Conservation (phyloP, 345 rosid genomes). For the Hibiscus trionum region DNA sequence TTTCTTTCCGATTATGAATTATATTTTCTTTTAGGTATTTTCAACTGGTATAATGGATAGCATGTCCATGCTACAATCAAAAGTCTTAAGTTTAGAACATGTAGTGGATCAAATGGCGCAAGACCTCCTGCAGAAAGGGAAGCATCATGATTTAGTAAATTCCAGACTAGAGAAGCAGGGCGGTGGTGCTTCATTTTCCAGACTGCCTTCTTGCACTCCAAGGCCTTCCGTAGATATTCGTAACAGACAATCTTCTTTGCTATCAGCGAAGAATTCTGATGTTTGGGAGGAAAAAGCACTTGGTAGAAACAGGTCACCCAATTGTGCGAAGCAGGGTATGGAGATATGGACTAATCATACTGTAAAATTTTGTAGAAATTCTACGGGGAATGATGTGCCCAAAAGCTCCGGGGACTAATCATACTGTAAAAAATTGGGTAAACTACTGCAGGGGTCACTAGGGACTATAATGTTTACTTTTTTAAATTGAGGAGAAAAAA, state of each 20-base stretch:
- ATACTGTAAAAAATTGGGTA: too few species aligned
- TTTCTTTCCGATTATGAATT: not conserved
- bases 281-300: constrained; percentile 46
- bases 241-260: constrained; percentile 38
- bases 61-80: constrained; percentile 62
- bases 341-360: constrained; percentile 36
- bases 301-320: constrained; percentile 40
- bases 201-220: constrained; percentile 61
- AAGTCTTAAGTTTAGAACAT: constrained; percentile 65
- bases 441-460: too few species aligned
- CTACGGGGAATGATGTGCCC: constrained; percentile 34
- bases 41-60: constrained; percentile 56
- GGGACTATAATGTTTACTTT: too few species aligned
- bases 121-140: constrained; percentile 29
- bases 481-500: too few species aligned
- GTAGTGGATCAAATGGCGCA: constrained; percentile 50
- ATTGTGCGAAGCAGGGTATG: constrained; percentile 32
- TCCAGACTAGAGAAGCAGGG: constrained; percentile 43
- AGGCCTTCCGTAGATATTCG: constrained; percentile 53
- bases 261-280: constrained; percentile 38
- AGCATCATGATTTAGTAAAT: constrained; percentile 32
- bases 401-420: constrained; percentile 36
- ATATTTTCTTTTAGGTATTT: constrained; percentile 42
- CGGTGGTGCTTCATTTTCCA: constrained; percentile 48
- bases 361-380: constrained; percentile 28